Conservation (phyloP, 2,329 filamentous ascomycete species). For the Fusarium sp. region DNA sequence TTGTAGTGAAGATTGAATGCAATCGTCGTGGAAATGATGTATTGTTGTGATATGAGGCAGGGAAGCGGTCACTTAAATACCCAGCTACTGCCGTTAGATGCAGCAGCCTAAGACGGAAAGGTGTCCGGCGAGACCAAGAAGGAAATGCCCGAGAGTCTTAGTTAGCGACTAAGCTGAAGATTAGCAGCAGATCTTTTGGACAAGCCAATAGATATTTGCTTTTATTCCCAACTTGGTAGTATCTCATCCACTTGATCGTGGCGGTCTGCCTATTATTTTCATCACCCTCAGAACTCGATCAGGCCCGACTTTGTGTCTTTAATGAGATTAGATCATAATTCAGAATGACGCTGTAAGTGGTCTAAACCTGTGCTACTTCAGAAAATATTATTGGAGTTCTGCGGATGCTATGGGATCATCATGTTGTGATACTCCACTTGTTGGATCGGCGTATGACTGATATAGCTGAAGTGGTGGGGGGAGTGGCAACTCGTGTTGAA, state of each 20-base stretch:
- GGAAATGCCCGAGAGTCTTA: conserved; percentile 5
- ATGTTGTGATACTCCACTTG: conserved; percentile 1
- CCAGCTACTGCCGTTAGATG: neutral
- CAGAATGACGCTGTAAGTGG: neutral
- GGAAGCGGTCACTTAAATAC: neutral
- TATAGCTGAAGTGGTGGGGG: neutral
- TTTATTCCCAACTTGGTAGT: neutral
- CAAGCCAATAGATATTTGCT: neutral
- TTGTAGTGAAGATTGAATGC: neutral
- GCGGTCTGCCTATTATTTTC: neutral
- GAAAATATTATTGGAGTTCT: neutral
- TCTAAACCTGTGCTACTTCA: neutral
- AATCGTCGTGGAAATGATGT: neutral
- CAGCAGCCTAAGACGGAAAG: neutral
- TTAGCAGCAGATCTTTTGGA: neutral
- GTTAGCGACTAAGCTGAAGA: neutral
- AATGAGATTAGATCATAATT: neutral
- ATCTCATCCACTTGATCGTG: neutral
- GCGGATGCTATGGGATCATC: neutral
- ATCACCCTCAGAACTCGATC: neutral
- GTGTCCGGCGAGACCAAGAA: conserved; percentile 10
- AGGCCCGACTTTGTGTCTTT: too few species aligned
- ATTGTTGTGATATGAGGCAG: neutral
- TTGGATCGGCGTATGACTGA: conserved; percentile 15
- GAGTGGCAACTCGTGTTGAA: neutral